Evolutionary conservation across 2,329 filamentous ascomycete species (phyloP), one percentile per base, ranked within the genome.

Genomic region (Sporothrix luriei): DNA sequence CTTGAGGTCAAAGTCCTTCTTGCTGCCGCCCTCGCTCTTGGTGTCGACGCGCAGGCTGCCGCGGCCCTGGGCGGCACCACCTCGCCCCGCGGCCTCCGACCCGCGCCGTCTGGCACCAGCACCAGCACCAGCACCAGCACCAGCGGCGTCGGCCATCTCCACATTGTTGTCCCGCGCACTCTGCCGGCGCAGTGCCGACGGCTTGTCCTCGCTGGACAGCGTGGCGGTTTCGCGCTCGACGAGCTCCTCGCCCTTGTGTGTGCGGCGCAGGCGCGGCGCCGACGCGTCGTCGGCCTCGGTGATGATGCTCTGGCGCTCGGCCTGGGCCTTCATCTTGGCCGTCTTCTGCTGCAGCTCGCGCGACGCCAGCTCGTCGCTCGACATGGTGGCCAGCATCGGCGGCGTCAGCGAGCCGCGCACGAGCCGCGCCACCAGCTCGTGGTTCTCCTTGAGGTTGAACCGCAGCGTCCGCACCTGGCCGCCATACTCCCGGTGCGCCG

Each of bases 161-260:
- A 70, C 64, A 2, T 68, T 72, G 13, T 67, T 48, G 0, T 79
- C 78, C 11, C 76, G 76, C 21, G 73, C 75, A 48, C 77, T 77
- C 57, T 78, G 77, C 69, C 80, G 77, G 66, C 80, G 75, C 71
- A 79, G 72, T 16, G 77, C 75, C 0, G 80, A 79, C 3, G 79
- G 78, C 5, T 77, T 78, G 57, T 82, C 82, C 51, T 80, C 79
- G 29, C 73, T 76, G 1, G 76, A 73, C 21, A 77, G 80, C 78
- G n/a, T 72, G 74, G 52, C 80, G 84, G 46, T 96, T 33, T 33
- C 92, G 59, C 91, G 88, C 72, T 94, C 93, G 19, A 98, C 85
- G 19, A 97, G 79, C 77, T 98, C 95, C 70, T 97, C 94, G 14
- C 95, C 95, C 79, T 98, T 98, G 82, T 98, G 94, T 2, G 94